Conservation (phyloP, 805 yeast species). For the Ascoidea asiatica region DNA sequence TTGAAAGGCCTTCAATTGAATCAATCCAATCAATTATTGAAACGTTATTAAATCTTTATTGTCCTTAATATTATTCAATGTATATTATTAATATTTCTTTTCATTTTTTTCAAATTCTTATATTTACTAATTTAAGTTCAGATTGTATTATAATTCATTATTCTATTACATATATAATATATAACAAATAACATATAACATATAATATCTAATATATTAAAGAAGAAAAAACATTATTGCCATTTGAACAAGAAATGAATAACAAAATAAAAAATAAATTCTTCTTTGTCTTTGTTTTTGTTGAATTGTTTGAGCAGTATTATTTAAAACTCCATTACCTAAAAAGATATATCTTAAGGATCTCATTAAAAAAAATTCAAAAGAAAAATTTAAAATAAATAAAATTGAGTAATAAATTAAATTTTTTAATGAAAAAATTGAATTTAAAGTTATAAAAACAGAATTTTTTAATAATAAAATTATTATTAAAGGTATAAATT, state of each 20-base stretch:
- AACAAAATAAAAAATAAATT: slow-evolving; percentile 9
- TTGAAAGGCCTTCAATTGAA: too few species aligned
- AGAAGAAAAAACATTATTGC: slow-evolving; percentile 10
- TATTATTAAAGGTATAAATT: slow-evolving; percentile 70
- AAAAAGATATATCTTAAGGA: slow-evolving; percentile 9
- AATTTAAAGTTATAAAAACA: too few species aligned
- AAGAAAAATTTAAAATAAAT: slow-evolving; percentile 10
- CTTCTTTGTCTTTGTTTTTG: slow-evolving; percentile 10
- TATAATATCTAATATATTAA: too few species aligned
- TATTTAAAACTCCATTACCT: slow-evolving; percentile 9
- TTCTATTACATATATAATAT: too few species aligned
- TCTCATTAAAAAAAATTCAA: slow-evolving; percentile 11
- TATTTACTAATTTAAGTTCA: too few species aligned
- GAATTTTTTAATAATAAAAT: slow-evolving; percentile 23
- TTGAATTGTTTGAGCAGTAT: slow-evolving; percentile 8
- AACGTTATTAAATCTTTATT: too few species aligned
- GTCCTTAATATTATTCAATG: too few species aligned
- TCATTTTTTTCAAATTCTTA: too few species aligned
- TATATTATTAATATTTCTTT: too few species aligned
- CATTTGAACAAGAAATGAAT: slow-evolving; percentile 10
- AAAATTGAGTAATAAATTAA: slow-evolving; percentile 5
- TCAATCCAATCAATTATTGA: too few species aligned
- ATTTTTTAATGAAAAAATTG: background rate
- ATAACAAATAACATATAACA: too few species aligned
- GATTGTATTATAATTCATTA: too few species aligned